Evolutionary conservation across 768 basidiomycete genomes (phyloP), one percentile per base, ranked within the genome.

Genomic region (Pleurotus platypus): DNA sequence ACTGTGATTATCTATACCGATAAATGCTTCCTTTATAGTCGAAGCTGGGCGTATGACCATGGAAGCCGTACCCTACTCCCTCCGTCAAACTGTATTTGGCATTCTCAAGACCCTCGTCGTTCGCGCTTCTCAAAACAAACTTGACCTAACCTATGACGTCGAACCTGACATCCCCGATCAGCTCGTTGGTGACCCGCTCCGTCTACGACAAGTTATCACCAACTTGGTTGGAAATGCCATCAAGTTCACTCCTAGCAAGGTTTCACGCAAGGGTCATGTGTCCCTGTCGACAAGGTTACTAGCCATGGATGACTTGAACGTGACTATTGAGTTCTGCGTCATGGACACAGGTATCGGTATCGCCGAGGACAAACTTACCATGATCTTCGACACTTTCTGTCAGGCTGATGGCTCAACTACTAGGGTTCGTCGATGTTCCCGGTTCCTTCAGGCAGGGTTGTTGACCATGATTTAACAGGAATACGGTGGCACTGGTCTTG

Each of bases 41-140:
- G 96, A 99, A 73, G 96, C 95, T 42, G 96, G 96, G 42, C 89
- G 95, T 9, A 99, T 99, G 96, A 98, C 94, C 2, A 97, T 99
- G 90, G 96, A 99, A 73, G 88, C 92, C 30, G 95, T 97, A n/a
- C 89, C 95, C 2, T 99, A 95, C 74, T 97, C 94, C 11, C 80
- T 97, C 22, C 89, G 96, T 12, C 87, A 93, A 62, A 95, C 93
- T 3, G 92, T 98, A 38, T 98, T 98, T 65, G 93, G 93, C 24
- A 96, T 98, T 59, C 83, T 98, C 67, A 99, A 99, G 75, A 98
- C 95, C 0, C 82, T 99, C 57, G 94, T 97, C 64, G 94, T 98
- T 49, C 94, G 94, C 46, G 96, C 95, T 2, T 91, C 94, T 0
- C 95, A 98, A 71, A 95, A 94, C 72, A 92, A 95, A 63, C 78